phyloP scores from a whole-genome alignment of 2,329 filamentous ascomycete genomes.

The Aspergillus calidoustus region DNA sequence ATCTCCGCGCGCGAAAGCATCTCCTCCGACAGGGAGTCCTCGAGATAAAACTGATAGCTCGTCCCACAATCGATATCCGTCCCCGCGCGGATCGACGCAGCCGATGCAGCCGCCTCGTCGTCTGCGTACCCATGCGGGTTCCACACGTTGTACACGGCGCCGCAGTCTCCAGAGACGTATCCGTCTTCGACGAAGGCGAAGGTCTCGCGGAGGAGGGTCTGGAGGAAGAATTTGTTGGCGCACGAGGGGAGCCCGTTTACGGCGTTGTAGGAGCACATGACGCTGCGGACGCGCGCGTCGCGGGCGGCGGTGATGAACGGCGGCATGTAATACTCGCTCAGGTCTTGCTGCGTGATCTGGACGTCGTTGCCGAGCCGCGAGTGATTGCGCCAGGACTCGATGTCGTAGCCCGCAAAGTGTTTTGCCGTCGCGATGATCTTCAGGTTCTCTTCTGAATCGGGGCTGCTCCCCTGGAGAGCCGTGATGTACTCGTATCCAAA shows the following conservation, averaged over 20 bases:
- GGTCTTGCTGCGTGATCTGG: slow-evolving; percentile 61
- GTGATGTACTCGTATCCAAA: slow-evolving; percentile 60
- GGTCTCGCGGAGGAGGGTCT: slow-evolving; percentile 66
- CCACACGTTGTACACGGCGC: slow-evolving; percentile 64
- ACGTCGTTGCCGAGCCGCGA: slow-evolving; percentile 60
- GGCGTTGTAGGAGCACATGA: slow-evolving; percentile 68
- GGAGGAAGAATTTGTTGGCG: slow-evolving; percentile 64
- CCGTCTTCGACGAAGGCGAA: slow-evolving; percentile 67
- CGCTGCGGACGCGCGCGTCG: slow-evolving; percentile 60
- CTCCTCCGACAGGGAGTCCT: slow-evolving; percentile 49
- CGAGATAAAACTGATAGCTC: slow-evolving; percentile 53
- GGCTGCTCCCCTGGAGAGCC: slow-evolving; percentile 56
- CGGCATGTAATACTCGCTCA: slow-evolving; percentile 70
- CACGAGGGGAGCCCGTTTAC: slow-evolving; percentile 70
- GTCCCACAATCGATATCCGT: slow-evolving; percentile 60
- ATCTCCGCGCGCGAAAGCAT: slow-evolving; percentile 52
- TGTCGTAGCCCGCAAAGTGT: slow-evolving; percentile 63
- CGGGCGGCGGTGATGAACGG: slow-evolving; percentile 67
- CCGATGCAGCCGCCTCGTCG: slow-evolving; percentile 53
- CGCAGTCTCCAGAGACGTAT: slow-evolving; percentile 69
- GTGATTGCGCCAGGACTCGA: slow-evolving; percentile 53
- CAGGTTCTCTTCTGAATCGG: slow-evolving; percentile 27
- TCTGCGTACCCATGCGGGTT: slow-evolving; percentile 55
- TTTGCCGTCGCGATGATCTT: slow-evolving; percentile 61
- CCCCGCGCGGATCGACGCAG: slow-evolving; percentile 55